These are phyloP conservation scores for Claviceps africana DNA, from an alignment of 2,329 filamentous ascomycete species.

Conservation along the genomic window DNA sequence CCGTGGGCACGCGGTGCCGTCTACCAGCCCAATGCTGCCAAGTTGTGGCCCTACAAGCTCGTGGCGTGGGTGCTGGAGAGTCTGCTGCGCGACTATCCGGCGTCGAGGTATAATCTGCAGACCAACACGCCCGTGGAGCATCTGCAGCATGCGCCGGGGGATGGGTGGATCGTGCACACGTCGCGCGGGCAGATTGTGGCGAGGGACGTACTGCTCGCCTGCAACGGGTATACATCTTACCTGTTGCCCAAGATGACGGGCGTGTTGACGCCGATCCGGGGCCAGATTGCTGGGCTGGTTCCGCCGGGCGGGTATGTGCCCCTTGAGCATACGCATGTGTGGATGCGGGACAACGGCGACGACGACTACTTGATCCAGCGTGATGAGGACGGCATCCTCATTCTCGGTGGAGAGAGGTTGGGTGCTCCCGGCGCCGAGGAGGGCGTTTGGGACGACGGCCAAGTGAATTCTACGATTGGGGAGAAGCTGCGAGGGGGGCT, in stretches of 20 bases:
- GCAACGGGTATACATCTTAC: constrained; percentile 71
- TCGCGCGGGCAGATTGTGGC: constrained; percentile 52
- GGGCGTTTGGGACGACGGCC: constrained; percentile 45
- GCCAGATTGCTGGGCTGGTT: constrained; percentile 53
- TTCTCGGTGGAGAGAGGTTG: constrained; percentile 57
- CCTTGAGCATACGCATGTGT: constrained; percentile 48
- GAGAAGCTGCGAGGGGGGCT: constrained; percentile 38
- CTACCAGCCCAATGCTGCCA: constrained; percentile 49
- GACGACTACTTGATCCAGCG: constrained; percentile 65
- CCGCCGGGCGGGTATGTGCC: constrained; percentile 31
- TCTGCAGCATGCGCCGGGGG: constrained; percentile 22
- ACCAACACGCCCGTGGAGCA: constrained; percentile 53
- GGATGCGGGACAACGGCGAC: constrained; percentile 35
- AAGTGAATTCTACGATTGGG: constrained; percentile 41
- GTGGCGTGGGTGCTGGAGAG: constrained; percentile 56
- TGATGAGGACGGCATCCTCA: constrained; percentile 42
- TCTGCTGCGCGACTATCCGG: constrained; percentile 28
- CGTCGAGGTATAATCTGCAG: constrained; percentile 52
- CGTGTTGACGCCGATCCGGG: constrained; percentile 63
- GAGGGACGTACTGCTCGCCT: constrained; percentile 57
- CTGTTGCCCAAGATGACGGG: constrained; percentile 55
- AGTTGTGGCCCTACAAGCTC: constrained; percentile 75
- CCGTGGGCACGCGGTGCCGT: constrained; percentile 48
- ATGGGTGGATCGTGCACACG: constrained; percentile 50
- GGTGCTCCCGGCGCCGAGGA: constrained; percentile 31